phyloP scores from a whole-genome alignment of 148 eudicot species.

The Chenopodium formosanum region DNA sequence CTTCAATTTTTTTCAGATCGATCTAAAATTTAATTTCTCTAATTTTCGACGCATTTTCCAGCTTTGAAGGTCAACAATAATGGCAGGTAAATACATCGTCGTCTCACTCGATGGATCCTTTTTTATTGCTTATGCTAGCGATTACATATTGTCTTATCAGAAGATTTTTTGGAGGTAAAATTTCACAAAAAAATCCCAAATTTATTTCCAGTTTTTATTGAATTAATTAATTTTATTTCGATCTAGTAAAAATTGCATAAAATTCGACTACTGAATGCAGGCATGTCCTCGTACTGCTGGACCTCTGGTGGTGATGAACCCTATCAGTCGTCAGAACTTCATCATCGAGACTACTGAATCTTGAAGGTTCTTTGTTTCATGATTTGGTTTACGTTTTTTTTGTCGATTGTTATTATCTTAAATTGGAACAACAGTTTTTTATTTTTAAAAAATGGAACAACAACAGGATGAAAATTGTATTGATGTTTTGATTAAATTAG shows the following conservation, averaged over 20 bases:
- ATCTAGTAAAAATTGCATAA: not conserved
- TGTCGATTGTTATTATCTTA: not conserved
- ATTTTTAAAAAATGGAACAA: too few relatives aligned
- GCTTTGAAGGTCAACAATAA: constrained; percentile 16
- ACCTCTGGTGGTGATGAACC: constrained; percentile 50
- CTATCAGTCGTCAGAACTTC: constrained; percentile 49
- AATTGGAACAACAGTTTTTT: not conserved
- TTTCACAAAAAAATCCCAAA: not conserved
- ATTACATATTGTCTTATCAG: constrained; percentile 30
- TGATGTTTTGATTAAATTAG: not conserved
- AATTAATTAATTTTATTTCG: not conserved
- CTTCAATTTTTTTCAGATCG: too few relatives aligned
- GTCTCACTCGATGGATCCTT: constrained; percentile 31
- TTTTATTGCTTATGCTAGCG: constrained; percentile 35
- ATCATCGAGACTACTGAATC: constrained; percentile 37
- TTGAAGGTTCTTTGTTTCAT: constrained; percentile 30
- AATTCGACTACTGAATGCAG: constrained; percentile 37
- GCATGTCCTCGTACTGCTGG: constrained; percentile 55
- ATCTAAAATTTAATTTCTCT: not conserved
- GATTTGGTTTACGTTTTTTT: constrained; percentile 1
- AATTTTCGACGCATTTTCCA: constrained; percentile 4
- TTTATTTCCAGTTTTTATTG: not conserved
- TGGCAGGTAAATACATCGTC: constrained; percentile 39
- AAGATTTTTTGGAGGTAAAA: constrained; percentile 47
- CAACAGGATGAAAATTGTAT: constrained; percentile 7